A percentile compares a stretch with the other conserved stretches of the same genome.
phyloP scores from a whole-genome alignment of 805 yeast species.

The Metschnikowia chrysomelidarum region DNA sequence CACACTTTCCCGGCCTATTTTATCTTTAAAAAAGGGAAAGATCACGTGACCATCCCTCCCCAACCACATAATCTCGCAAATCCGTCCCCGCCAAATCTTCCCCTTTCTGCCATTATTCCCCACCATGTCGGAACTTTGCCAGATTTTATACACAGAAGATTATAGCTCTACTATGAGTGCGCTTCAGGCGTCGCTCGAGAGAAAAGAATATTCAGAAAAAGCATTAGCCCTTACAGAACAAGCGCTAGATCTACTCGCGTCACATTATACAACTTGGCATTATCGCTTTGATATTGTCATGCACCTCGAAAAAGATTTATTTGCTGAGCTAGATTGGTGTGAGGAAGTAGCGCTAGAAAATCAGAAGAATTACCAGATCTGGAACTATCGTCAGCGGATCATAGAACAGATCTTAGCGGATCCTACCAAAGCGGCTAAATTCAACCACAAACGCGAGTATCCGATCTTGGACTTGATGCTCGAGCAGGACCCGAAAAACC shows the following conservation, averaged over 20 bases:
- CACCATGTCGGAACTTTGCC: constrained; percentile 43
- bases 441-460: constrained; percentile 53
- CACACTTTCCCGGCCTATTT: too few species aligned
- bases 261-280: constrained; percentile 91
- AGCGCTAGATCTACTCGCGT: constrained; percentile 70
- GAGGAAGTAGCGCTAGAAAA: constrained; percentile 70
- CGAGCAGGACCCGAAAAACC: constrained; percentile 80
- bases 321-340: constrained; percentile 73
- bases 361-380: constrained; percentile 94
- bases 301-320: constrained; percentile 35
- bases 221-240: constrained; percentile 64
- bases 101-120: too few species aligned
- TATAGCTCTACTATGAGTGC: constrained; percentile 62
- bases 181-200: constrained; percentile 56
- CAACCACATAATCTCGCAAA: too few species aligned
- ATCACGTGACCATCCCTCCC: too few species aligned
- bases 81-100: too few species aligned
- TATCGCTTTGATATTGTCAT: constrained; percentile 56
- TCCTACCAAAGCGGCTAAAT: constrained; percentile 18
- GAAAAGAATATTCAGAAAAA: constrained; percentile 64
- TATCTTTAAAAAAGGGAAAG: too few species aligned
- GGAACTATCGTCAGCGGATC: constrained; percentile 84
- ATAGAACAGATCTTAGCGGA: constrained; percentile 35
- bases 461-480: constrained; percentile 68
- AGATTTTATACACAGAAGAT: constrained; percentile 69